Conservation (phyloP, 768 basidiomycete species). For the Mycena rosella region DNA sequence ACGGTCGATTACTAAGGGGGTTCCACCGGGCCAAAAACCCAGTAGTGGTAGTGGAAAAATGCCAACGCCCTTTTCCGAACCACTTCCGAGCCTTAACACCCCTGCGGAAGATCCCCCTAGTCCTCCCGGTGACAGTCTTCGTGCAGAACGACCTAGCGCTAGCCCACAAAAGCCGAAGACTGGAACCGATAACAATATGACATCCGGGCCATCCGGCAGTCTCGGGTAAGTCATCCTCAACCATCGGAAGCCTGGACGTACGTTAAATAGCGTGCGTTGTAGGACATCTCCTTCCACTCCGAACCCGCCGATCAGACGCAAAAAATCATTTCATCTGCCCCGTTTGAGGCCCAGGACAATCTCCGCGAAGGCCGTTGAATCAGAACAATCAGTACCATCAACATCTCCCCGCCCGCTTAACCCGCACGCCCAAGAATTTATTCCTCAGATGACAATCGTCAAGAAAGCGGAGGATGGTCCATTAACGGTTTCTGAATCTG, state of each 20-base stretch:
- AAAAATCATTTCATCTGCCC: not conserved
- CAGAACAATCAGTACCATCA: not conserved
- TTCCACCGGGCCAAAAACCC: too few relatives aligned
- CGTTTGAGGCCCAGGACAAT: not conserved
- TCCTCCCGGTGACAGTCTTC: too few relatives aligned
- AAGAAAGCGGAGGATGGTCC: too few relatives aligned
- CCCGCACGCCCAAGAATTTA: slow-evolving; percentile 4
- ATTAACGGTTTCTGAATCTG: not conserved
- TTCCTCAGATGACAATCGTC: not conserved
- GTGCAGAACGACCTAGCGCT: not conserved
- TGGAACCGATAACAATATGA: not conserved
- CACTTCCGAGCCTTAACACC: too few relatives aligned
- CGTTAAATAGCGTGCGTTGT: not conserved
- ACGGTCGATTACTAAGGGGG: not conserved
- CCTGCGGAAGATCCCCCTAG: too few relatives aligned
- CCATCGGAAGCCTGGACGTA: not conserved
- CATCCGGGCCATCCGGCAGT: not conserved
- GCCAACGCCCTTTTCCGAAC: too few relatives aligned
- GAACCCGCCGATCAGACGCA: not conserved
- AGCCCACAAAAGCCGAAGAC: not conserved
- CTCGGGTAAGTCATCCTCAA: not conserved
- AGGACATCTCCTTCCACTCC: not conserved
- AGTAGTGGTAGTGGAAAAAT: too few relatives aligned
- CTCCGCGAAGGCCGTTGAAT: not conserved
- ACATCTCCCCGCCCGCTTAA: not conserved